phyloP scores from a whole-genome alignment of 495 filamentous ascomycete genomes.

The Lasiosphaeria miniovina region DNA sequence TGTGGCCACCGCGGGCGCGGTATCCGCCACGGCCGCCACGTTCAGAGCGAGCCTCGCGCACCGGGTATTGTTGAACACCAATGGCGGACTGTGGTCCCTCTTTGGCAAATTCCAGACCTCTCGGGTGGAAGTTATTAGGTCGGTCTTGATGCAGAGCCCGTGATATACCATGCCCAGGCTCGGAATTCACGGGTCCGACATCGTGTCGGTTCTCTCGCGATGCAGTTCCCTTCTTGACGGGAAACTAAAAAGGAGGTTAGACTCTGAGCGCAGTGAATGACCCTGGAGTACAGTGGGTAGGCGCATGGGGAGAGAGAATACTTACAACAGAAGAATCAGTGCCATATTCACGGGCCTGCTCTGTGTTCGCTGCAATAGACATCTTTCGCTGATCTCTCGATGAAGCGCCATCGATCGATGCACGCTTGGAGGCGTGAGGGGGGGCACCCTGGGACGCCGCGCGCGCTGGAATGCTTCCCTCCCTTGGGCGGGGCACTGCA shows the following conservation, averaged over 20 bases:
- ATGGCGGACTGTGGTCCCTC: conserved; percentile 20
- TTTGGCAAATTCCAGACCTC: conserved; percentile 20
- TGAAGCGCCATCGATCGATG: conserved; percentile 41
- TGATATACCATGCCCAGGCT: conserved; percentile 12
- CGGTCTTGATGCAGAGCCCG: conserved; percentile 21
- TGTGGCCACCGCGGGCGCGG: conserved; percentile 37
- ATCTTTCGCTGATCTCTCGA: conserved; percentile 45
- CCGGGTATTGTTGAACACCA: conserved; percentile 27
- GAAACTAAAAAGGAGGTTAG: conserved; percentile 10
- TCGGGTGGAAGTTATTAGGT: conserved; percentile 14
- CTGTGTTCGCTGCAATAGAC: conserved; percentile 29
- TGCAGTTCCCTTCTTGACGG: conserved; percentile 19
- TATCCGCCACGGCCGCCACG: conserved; percentile 40
- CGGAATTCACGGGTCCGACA: conserved; percentile 15
- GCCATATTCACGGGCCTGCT: conserved; percentile 33
- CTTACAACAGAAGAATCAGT: conserved; percentile 29
- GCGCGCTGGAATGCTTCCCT: conserved; percentile 23
- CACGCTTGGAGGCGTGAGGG: conserved; percentile 42
- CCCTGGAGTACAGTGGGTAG: not conserved
- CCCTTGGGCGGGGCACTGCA: conserved; percentile 19
- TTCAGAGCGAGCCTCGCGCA: conserved; percentile 36
- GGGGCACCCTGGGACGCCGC: conserved; percentile 21
- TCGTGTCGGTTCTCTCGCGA: conserved; percentile 26
- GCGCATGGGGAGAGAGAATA: not conserved
- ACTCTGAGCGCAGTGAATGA: not conserved